Evolutionary conservation across 768 basidiomycete species (phyloP), one percentile per base, ranked within the genome.

Genomic region (Rhodosporidiobolus odoratus): DNA sequence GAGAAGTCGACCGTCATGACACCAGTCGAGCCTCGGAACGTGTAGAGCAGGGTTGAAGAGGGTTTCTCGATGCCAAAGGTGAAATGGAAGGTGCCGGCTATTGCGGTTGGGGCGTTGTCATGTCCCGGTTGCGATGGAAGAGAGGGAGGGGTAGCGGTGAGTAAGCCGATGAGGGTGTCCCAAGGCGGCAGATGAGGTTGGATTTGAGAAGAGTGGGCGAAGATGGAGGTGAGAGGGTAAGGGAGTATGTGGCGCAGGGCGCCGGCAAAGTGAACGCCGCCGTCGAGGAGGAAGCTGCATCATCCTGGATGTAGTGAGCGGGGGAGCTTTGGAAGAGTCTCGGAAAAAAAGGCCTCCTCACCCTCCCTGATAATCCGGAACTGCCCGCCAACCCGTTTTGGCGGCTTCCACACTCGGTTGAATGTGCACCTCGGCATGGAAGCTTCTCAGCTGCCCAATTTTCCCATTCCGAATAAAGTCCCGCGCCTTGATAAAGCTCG

Each of bases 371-470:
- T 80, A 80, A 71, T 90, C 89, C 32, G 91, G 91, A 58, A 88
- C 81, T 3, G 88, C 89, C 48, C 91, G 83, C 92, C 92, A 93
- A 83, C 60, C 60, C 3, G 64, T 62, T 8, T 32, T 48, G 9
- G 45, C 34, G 37, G 64, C 69, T 34, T 34, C 27, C 1, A 16
- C 25, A 7, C 37, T 50, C 35, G 64, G 64, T 35, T 71, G 69
- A 38, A 71, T 58, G 35, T 86, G 81, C 4, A 82, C 81, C 9
- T 83, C 79, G 23, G 85, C 82, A 66, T 83, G 86, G 83, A 89
- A 94, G 78, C 84, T 87, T 17, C 81, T 81, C 56, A 92, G 83
- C 56, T 86, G 84, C 7, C 92, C 91, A 60, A 93, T 86, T 80
- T 84, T 86, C 12, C 89, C 87, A 17, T 80, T 81, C 2, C 79